A percentile compares a stretch with the other conserved stretches of the same genome.
phyloP scores from a whole-genome alignment of 1,139 yeast species.

The Kluyveromyces sp. region DNA sequence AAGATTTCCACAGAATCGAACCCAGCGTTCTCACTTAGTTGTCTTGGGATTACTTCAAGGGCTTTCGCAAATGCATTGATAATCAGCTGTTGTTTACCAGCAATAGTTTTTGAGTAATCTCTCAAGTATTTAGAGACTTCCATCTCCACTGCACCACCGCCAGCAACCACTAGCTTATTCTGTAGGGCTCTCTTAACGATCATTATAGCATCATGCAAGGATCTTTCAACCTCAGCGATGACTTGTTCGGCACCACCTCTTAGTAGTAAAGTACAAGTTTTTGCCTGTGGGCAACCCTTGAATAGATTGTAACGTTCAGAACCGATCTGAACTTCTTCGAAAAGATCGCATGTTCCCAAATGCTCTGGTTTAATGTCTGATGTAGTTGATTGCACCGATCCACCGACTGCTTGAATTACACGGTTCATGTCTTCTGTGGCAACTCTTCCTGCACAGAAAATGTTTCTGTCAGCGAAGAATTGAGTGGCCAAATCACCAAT shows the following conservation, averaged over 20 bases:
- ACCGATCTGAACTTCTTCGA: constrained; percentile 94
- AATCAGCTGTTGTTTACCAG: constrained; percentile 92
- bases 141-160: constrained; percentile 99
- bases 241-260: constrained; percentile 99
- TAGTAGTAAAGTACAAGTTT: constrained; percentile 85
- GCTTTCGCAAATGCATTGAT: constrained; percentile 92
- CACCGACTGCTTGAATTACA: constrained; percentile 92
- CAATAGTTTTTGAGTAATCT: constrained; percentile 77
- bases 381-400: constrained; percentile 80
- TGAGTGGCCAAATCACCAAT: constrained; percentile 98
- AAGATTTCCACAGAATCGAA: constrained; percentile 91
- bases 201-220: constrained; percentile 97
- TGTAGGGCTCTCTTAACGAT: constrained; percentile 92
- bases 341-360: constrained; percentile 76
- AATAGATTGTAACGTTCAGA: constrained; percentile 90
- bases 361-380: constrained; percentile 65
- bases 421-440: constrained; percentile 84
- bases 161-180: constrained; percentile 85
- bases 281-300: constrained; percentile 85
- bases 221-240: constrained; percentile 96
- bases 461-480: constrained; percentile 90
- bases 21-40: constrained; percentile 95
- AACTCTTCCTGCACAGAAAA: constrained; percentile 97
- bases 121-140: constrained; percentile 84
- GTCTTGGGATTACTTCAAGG: constrained; percentile 92